Evolutionary conservation across 2,329 filamentous ascomycete genomes (phyloP), one percentile per base, ranked within the genome.

Genomic region (Sporothrix euskadiensis): DNA sequence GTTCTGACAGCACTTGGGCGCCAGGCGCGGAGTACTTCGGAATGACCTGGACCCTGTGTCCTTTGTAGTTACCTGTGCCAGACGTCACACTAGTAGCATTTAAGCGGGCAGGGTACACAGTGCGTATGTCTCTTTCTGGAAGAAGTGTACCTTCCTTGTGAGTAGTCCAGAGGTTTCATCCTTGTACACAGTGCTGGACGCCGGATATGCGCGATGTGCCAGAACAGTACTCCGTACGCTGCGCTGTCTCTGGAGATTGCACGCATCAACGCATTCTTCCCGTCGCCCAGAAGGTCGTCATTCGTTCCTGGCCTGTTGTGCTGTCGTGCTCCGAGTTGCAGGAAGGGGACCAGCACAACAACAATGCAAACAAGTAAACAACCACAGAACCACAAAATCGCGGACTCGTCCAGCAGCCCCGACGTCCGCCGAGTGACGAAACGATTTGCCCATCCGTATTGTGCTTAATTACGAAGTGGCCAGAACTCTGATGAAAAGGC

Each of bases 281-380:
- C 32, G n/a, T 41, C 22, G 12, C 49, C 52, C 68, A 26, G 32
- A 26, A 57, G 19, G 52, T 19, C 35, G 68, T 22, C 26, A 5
- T 41, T 70, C 68, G 68, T 70, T 57, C 66, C 66, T 69, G 47
- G 16, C 66, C 47, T 56, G 66, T 69, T 35, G 49, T 69, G 49
- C 52, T 44, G 65, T 16, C 8, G 65, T n/a, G 41, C 26, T 35
- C 41, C 26, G 30, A 69, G 30, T 35, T 69, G 22, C 30, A 41
- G 30, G 16, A n/a, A 14, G 35, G 35, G 8, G 47, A 49, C 10
- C 66, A 41, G 14, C 47, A 56, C 41, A 39, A 22, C 47, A 69
- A 54, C 41, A 35, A 32, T 14, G 30, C 26, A 59, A 35, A 41
- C 26, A 63, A 41, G 19, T 63, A 63, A 63, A 63, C 59, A 63